Evolutionary conservation across 495 filamentous ascomycete genomes (phyloP).

Genomic region (Delitschia confertaspora): DNA sequence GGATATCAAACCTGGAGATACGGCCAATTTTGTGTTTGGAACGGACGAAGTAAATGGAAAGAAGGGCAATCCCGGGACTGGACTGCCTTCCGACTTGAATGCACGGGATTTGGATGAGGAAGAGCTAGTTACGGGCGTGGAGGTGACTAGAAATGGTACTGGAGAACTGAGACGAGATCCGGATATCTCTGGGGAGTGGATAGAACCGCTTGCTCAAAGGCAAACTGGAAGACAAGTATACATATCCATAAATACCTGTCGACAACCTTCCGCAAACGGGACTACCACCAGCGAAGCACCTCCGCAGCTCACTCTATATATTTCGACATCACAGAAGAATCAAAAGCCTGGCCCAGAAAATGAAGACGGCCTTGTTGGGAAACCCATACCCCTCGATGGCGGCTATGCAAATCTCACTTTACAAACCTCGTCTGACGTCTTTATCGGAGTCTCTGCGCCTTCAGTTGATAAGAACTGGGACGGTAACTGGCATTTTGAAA

Average conservation of each 20-base stretch:
- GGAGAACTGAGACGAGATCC: neutral
- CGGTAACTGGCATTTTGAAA: constrained; percentile 62
- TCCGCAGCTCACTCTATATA: constrained; percentile 68
- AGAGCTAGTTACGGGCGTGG: neutral
- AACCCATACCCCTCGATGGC: constrained; percentile 38
- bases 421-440: constrained; percentile 53
- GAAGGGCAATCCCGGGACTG: constrained; percentile 26
- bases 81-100: constrained; percentile 41
- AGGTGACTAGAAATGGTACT: constrained; percentile 15
- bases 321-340: constrained; percentile 59
- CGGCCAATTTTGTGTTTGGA: constrained; percentile 49
- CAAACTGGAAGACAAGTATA: constrained; percentile 44
- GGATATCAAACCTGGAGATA: constrained; percentile 50
- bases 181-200: constrained; percentile 5
- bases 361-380: constrained; percentile 34
- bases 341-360: constrained; percentile 55
- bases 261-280: constrained; percentile 51
- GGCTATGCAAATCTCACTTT: constrained; percentile 57
- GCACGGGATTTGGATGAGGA: constrained; percentile 9
- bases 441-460: constrained; percentile 64
- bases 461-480: constrained; percentile 45
- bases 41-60: constrained; percentile 37
- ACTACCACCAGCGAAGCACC: constrained; percentile 29
- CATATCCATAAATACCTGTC: constrained; percentile 73
- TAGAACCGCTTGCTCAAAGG: too few relatives aligned